phyloP scores from a whole-genome alignment of 768 basidiomycete species.

The Psilocybe cyanescens region DNA sequence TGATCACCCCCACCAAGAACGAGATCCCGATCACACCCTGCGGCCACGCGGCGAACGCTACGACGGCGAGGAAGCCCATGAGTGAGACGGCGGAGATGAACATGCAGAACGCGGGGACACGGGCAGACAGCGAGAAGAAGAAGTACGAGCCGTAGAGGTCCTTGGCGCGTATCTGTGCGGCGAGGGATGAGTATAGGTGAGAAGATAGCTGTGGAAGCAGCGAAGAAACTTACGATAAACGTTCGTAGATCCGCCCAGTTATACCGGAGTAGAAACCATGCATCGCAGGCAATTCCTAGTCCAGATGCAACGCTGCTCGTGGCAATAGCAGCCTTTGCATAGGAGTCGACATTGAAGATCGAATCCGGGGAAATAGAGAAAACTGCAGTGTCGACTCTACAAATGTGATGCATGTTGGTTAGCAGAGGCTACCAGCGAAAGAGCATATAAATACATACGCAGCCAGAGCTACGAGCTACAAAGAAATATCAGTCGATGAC shows the following conservation, averaged over 20 bases:
- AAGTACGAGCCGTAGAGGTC: slow-evolving; percentile 66
- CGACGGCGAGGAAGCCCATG: slow-evolving; percentile 60
- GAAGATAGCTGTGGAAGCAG: neutral
- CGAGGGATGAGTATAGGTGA: neutral
- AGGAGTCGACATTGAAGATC: slow-evolving; percentile 49
- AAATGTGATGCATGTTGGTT: neutral
- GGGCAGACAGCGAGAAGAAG: slow-evolving; percentile 71
- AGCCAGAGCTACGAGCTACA: slow-evolving; percentile 61
- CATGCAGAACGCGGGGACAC: slow-evolving; percentile 66
- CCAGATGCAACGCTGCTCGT: slow-evolving; percentile 63
- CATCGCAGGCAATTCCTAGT: slow-evolving; percentile 63
- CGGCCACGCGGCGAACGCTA: slow-evolving; percentile 70
- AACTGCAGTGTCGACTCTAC: slow-evolving; percentile 56
- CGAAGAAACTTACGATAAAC: slow-evolving; percentile 51
- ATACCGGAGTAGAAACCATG: slow-evolving; percentile 71
- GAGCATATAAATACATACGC: slow-evolving; percentile 41
- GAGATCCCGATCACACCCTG: slow-evolving; percentile 61
- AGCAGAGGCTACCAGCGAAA: neutral
- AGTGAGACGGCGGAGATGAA: slow-evolving; percentile 58
- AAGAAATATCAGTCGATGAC: neutral
- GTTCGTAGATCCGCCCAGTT: slow-evolving; percentile 52
- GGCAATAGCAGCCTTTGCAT: slow-evolving; percentile 57
- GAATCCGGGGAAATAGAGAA: slow-evolving; percentile 63
- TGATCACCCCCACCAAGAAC: slow-evolving; percentile 57
- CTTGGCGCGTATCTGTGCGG: slow-evolving; percentile 45